phyloP scores from a whole-genome alignment of 176 grass and related monocot species.

The Aegilops umbellulata region DNA sequence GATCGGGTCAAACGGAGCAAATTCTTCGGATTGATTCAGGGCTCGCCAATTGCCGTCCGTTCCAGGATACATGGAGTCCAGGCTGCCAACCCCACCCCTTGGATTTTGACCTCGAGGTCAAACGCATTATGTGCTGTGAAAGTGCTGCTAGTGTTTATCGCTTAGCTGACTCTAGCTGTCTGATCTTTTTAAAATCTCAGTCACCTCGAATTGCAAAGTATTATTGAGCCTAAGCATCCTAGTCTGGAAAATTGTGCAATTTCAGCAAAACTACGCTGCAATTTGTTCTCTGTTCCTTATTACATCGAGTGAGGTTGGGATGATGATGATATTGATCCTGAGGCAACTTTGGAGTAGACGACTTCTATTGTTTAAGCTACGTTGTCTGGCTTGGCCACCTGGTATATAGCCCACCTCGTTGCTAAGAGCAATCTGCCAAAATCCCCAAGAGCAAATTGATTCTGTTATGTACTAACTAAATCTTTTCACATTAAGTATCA shows the following conservation, averaged over 20 bases:
- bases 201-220: neutral
- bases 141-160: neutral
- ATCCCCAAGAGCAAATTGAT: neutral
- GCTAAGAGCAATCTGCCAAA: neutral
- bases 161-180: neutral
- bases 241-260: neutral
- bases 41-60: constrained; percentile 17
- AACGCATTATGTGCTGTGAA: neutral
- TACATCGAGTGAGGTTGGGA: neutral
- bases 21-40: neutral
- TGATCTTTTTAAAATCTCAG: neutral
- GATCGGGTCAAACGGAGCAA: constrained; percentile 2
- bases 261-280: neutral
- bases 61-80: neutral
- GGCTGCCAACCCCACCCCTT: neutral
- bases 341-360: no score
- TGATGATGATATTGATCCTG: neutral
- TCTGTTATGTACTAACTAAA: neutral
- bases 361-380: neutral
- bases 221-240: neutral
- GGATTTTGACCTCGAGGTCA: neutral
- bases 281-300: neutral
- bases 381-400: neutral
- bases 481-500: neutral
- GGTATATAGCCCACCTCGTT: neutral